These are phyloP conservation scores for Artemisia argyi DNA, from an alignment of 129 eudicot genomes.

Conservation along the genomic window DNA sequence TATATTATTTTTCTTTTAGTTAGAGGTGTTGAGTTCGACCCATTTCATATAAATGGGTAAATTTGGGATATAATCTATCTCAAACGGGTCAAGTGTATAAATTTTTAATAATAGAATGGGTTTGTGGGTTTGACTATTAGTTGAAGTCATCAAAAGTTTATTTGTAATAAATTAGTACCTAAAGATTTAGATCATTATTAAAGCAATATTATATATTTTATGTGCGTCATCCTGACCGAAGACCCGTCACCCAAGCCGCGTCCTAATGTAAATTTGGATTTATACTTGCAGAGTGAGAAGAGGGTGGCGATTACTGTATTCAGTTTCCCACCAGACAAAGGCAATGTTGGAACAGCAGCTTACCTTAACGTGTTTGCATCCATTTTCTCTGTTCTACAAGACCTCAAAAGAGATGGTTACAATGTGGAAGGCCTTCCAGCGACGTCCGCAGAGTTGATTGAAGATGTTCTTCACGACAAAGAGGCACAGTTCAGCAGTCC, in stretches of 20 bases:
- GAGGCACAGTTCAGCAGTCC: slow-evolving; percentile 99
- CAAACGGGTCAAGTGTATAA: too few relatives aligned
- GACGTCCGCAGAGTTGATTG: slow-evolving; percentile 72
- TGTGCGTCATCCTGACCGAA: too few relatives aligned
- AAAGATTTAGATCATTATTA: too few relatives aligned
- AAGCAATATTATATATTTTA: too few relatives aligned
- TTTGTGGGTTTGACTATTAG: too few relatives aligned
- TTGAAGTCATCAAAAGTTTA: too few relatives aligned
- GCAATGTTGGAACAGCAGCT: slow-evolving; percentile 98
- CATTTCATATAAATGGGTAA: too few relatives aligned
- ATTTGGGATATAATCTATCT: too few relatives aligned
- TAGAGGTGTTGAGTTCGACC: too few relatives aligned
- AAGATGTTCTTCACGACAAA: slow-evolving; percentile 94
- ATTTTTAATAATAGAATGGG: too few relatives aligned
- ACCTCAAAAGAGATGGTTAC: slow-evolving; percentile 80
- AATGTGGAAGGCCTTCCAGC: slow-evolving; percentile 89
- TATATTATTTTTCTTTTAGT: not conserved
- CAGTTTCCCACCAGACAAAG: slow-evolving; percentile 99
- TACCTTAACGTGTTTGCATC: slow-evolving; percentile 94
- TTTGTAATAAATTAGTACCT: too few relatives aligned
- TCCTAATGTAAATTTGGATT: not conserved
- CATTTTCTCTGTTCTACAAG: slow-evolving; percentile 81
- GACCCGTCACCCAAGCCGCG: too few relatives aligned
- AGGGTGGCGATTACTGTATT: slow-evolving; percentile 91
- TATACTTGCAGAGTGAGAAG: slow-evolving; percentile 71